phyloP scores from a whole-genome alignment of 2,329 filamentous ascomycete genomes.

The Colletotrichum australisinense region DNA sequence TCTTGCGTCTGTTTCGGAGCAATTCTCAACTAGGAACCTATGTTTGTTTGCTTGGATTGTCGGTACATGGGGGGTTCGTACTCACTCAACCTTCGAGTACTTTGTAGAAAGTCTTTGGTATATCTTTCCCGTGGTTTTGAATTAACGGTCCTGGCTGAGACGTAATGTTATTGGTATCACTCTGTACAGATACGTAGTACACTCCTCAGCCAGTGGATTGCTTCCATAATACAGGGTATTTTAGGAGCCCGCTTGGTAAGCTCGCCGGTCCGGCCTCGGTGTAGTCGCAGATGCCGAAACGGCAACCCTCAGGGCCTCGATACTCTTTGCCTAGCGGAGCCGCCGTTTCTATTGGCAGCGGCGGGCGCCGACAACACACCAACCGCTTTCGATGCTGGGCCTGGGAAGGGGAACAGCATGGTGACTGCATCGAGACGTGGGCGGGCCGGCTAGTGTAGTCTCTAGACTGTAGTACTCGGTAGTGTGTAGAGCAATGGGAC shows the following conservation, averaged over 20 bases:
- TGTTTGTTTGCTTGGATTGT: not conserved
- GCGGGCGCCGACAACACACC: not conserved
- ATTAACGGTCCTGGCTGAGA: not conserved
- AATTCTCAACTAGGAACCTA: not conserved
- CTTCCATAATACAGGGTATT: constrained; percentile 23
- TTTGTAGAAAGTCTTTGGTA: not conserved
- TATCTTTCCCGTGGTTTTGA: not conserved
- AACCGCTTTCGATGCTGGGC: not conserved
- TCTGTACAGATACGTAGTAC: not conserved
- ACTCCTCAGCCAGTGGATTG: not conserved
- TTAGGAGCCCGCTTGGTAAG: constrained; percentile 19
- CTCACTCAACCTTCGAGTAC: not conserved
- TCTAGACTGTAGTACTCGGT: not conserved
- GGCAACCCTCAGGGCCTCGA: not conserved
- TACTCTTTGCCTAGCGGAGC: not conserved
- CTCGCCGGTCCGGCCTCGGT: not conserved
- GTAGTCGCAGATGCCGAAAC: not conserved
- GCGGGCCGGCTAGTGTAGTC: too few species aligned
- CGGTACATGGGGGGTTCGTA: not conserved
- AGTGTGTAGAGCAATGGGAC: not conserved
- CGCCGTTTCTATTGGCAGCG: not conserved
- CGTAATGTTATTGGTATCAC: not conserved
- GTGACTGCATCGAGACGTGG: not conserved
- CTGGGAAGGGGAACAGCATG: not conserved
- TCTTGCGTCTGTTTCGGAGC: not conserved